A percentile compares a stretch with the other conserved stretches of the same genome.
Conservation (phyloP, 352 stramenopile genomes). For the Globisporangium paddicum region DNA sequence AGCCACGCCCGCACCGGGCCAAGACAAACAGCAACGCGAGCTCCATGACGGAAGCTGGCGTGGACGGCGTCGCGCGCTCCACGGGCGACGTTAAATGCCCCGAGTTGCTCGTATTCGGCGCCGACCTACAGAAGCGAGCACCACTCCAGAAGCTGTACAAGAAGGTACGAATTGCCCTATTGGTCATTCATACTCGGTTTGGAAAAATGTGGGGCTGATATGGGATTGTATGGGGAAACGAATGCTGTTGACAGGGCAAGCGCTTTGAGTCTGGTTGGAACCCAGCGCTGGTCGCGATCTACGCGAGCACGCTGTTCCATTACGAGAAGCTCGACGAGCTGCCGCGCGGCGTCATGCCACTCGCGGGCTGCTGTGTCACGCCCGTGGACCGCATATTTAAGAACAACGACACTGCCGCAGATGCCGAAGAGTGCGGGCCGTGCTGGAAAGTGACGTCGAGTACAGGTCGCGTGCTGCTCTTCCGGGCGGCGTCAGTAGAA, state of each 20-base stretch:
- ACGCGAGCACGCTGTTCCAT: constrained; percentile 61
- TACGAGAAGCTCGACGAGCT: constrained; percentile 48
- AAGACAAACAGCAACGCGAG: constrained; percentile 13
- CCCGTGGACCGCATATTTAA: constrained; percentile 60
- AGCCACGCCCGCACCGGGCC: neutral
- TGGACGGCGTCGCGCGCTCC: constrained; percentile 10
- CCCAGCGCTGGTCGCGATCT: constrained; percentile 51
- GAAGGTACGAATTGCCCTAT: constrained; percentile 22
- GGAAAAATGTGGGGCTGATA: constrained; percentile 1
- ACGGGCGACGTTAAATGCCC: constrained; percentile 28
- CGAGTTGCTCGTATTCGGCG: constrained; percentile 40
- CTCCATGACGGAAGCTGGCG: constrained; percentile 2
- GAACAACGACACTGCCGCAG: constrained; percentile 19
- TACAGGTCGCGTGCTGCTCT: constrained; percentile 51
- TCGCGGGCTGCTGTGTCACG: constrained; percentile 40
- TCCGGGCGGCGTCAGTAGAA: constrained; percentile 49
- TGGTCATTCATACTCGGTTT: no score
- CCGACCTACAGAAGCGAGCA: constrained; percentile 39
- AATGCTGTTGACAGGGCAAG: constrained; percentile 22
- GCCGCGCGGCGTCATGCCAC: constrained; percentile 46
- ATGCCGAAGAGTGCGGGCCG: constrained; percentile 54
- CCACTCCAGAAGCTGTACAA: constrained; percentile 45
- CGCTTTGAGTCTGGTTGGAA: constrained; percentile 66
- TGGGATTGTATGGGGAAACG: neutral
- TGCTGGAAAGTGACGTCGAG: constrained; percentile 72